Evolutionary conservation across 768 basidiomycete genomes (phyloP).

Genomic region (Tulasnella calospora): DNA sequence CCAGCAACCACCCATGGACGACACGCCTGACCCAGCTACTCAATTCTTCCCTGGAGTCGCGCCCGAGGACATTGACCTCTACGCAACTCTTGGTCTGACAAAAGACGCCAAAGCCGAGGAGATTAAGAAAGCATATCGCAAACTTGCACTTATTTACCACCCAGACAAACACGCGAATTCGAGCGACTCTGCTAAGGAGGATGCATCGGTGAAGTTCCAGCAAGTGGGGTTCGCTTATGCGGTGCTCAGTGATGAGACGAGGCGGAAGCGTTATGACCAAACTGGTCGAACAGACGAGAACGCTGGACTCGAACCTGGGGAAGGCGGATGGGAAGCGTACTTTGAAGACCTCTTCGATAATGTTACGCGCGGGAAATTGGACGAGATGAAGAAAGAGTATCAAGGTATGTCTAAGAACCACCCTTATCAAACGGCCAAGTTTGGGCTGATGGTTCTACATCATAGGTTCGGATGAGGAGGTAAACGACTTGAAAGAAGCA

Average conservation of each 20-base stretch:
- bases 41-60: conserved; percentile 69
- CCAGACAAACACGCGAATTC: conserved; percentile 26
- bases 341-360: conserved; percentile 86
- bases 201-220: conserved; percentile 76
- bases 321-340: conserved; percentile 92
- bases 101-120: conserved; percentile 55
- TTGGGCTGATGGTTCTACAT: neutral
- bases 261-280: conserved; percentile 71
- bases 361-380: conserved; percentile 78
- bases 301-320: conserved; percentile 57
- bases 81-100: conserved; percentile 60
- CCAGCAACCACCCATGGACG: conserved; percentile 48
- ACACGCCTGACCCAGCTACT: conserved; percentile 57
- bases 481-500: conserved; percentile 67
- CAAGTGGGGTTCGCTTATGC: conserved; percentile 93
- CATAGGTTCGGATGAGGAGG: conserved; percentile 80
- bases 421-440: conserved; percentile 3
- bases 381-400: conserved; percentile 91
- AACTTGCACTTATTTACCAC: conserved; percentile 32
- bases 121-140: conserved; percentile 53
- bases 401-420: conserved; percentile 56
- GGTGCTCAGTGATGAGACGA: conserved; percentile 72
- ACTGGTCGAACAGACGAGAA: conserved; percentile 84
- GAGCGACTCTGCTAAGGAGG: conserved; percentile 32
- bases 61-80: conserved; percentile 65